Base-by-base conservation (phyloP, 768 basidiomycete genomes). In the Cystoderma amianthinum region DNA sequence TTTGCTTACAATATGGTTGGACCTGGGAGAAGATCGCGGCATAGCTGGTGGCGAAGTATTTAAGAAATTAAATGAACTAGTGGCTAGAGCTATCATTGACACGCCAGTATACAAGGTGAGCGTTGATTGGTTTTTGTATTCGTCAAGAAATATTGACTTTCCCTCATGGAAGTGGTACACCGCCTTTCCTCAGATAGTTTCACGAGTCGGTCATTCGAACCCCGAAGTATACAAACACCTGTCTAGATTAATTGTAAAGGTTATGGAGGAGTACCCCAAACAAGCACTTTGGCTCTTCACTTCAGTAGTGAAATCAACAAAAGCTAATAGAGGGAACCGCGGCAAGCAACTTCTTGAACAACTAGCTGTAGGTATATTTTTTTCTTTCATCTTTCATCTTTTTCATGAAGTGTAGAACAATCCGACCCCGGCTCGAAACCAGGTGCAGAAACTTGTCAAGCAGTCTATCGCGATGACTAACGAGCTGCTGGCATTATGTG, bases 181-280 rank as follows among this genome's bases (percentile, higher is more conserved):
- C 0, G 94, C 92, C 1, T 94, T 97, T 48, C 93, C 94, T 2
- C 96, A 98, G 68, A 89, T 98, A 39, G 91, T 94, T 11, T 98
- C 95, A 11, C 80, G 96, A 5, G 83, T 99, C 22, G 85, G 84
- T 10, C 89, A 96, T 48, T 62, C 59, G 3, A 83, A 87, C 51
- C 48, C 60, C 9, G 68, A 67, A 1, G 82, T 91, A 2, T 82
- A 76, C 54, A 59, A 56, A 0, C 59, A 80, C 2, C 63, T 99
- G 16, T 68, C 74, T 2, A 62, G 57, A 36, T 72, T 98, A 23
- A 91, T 98, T 41, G 60, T 67, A 12, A 64, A 57, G 13, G 87
- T 98, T 20, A 71, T 98, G n/a, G 63, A 68, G 41, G 76, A 80
- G 45, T 94, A 91, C 57, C 94, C 96, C 9, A 81, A 82, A 33